Percentiles rank a stretch among this genome's conserved stretches.
These are phyloP conservation scores for Wickerhamomyces kurtzmanii DNA, from an alignment of 805 yeast genomes.

Conservation along the genomic window DNA sequence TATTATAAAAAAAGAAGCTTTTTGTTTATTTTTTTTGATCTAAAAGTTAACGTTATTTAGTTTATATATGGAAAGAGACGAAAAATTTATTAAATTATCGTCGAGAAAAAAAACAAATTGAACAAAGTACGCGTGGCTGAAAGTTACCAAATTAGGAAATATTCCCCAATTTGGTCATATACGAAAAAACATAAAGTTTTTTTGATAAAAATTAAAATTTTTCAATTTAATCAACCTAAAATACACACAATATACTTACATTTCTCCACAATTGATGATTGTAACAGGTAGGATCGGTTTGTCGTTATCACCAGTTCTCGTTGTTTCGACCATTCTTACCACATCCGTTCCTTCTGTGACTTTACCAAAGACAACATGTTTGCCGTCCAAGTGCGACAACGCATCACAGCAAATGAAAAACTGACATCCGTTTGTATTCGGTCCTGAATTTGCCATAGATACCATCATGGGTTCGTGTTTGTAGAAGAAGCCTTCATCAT, in stretches of 20 bases:
- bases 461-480: constrained; percentile 21
- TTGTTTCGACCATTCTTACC: constrained; percentile 15
- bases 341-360: constrained; percentile 31
- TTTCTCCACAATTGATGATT: constrained; percentile 25
- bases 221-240: too few relatives aligned
- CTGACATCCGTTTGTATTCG: constrained; percentile 36
- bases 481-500: constrained; percentile 31
- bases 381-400: constrained; percentile 29
- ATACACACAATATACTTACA: constrained; percentile 9
- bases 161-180: constrained; percentile 1
- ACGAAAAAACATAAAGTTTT: not conserved
- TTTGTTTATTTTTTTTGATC: too few relatives aligned
- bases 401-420: constrained; percentile 28
- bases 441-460: constrained; percentile 33
- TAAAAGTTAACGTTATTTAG: too few relatives aligned
- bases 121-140: too few relatives aligned
- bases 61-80: too few relatives aligned
- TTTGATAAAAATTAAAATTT: not conserved
- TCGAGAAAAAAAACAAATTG: too few relatives aligned
- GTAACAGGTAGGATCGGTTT: constrained; percentile 16
- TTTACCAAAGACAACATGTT: constrained; percentile 39
- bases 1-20: too few relatives aligned
- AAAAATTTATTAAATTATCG: too few relatives aligned
- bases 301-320: constrained; percentile 19
- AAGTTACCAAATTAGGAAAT: too few relatives aligned